Conservation (phyloP, 2,329 filamentous ascomycete genomes). For the Pseudogymnoascus sp. region DNA sequence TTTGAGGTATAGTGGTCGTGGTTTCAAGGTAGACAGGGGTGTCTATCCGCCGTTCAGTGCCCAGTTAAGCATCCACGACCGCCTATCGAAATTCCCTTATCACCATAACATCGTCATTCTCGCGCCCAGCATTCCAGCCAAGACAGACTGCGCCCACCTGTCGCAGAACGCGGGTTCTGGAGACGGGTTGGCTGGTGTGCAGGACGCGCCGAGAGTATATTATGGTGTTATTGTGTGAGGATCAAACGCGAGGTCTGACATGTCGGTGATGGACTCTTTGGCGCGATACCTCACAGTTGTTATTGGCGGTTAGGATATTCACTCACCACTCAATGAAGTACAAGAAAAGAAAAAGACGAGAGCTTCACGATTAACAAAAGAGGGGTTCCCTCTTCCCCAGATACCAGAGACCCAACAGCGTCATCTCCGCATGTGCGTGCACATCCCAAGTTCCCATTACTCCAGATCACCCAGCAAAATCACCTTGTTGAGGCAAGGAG, state of each 20-base stretch:
- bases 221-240: neutral
- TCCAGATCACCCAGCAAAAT: neutral
- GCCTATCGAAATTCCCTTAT: constrained; percentile 7
- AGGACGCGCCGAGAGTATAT: neutral
- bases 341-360: neutral
- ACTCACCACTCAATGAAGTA: too few species aligned
- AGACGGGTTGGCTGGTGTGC: neutral
- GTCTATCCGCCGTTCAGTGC: neutral
- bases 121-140: neutral
- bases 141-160: neutral
- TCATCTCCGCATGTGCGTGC: neutral
- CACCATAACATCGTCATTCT: neutral
- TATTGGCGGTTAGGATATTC: neutral
- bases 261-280: neutral
- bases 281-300: neutral
- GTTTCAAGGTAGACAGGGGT: constrained; percentile 8
- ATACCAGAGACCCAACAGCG: neutral
- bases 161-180: neutral
- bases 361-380: neutral
- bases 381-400: neutral
- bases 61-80: neutral
- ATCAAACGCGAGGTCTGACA: neutral
- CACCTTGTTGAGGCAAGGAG: neutral
- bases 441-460: neutral
- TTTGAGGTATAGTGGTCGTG: neutral